Conservation (phyloP, 2,329 filamentous ascomycete genomes). For the Daldinia sp. region DNA sequence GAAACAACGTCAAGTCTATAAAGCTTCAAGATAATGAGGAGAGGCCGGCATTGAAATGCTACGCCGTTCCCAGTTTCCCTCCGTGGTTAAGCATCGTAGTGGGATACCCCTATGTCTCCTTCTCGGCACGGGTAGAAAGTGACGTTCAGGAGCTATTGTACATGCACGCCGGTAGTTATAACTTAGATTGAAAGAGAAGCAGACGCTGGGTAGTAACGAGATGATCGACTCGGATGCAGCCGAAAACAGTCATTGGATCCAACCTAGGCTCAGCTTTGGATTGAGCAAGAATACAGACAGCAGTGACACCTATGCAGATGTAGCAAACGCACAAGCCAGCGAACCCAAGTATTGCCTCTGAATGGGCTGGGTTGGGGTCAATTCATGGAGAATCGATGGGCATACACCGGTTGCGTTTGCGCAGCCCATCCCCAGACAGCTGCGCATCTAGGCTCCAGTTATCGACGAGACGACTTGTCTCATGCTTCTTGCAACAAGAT, state of each 20-base stretch:
- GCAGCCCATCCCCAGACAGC: constrained; percentile 30
- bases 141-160: constrained; percentile 37
- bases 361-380: constrained; percentile 37
- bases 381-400: constrained; percentile 27
- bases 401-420: constrained; percentile 34
- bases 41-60: constrained; percentile 28
- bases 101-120: constrained; percentile 27
- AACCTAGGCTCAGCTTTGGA: constrained; percentile 38
- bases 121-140: constrained; percentile 35
- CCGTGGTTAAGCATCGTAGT: constrained; percentile 28
- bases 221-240: constrained; percentile 45
- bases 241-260: constrained; percentile 44
- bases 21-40: constrained; percentile 28
- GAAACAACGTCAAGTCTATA: constrained; percentile 21
- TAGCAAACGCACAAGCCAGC: constrained; percentile 11
- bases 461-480: constrained; percentile 33
- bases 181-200: constrained; percentile 32
- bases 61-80: constrained; percentile 37
- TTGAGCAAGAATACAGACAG: constrained; percentile 34
- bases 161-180: constrained; percentile 40
- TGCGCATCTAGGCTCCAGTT: constrained; percentile 33
- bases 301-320: constrained; percentile 34
- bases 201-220: constrained; percentile 33
- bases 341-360: constrained; percentile 29
- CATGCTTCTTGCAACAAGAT: constrained; percentile 38